phyloP scores from a whole-genome alignment of 148 eudicot species.

The Arbutus unedo region DNA sequence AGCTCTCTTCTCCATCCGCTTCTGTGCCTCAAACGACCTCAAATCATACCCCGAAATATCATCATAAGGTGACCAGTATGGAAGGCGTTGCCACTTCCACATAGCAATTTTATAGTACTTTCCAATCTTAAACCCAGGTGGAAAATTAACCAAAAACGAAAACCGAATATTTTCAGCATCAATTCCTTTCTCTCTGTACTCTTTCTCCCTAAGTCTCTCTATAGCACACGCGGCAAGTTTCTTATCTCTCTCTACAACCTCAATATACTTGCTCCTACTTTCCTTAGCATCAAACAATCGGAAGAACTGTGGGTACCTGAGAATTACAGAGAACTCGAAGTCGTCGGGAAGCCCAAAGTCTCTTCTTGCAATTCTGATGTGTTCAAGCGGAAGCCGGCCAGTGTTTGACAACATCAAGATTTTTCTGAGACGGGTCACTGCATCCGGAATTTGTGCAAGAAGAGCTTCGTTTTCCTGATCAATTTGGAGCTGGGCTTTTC shows the following conservation, averaged over 20 bases:
- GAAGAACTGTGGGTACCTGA: conserved; percentile 71
- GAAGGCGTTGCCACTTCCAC: conserved; percentile 98
- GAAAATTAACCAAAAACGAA: conserved; percentile 82
- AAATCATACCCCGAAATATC: conserved; percentile 80
- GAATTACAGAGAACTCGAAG: conserved; percentile 75
- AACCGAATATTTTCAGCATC: conserved; percentile 78
- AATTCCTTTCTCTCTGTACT: conserved; percentile 75
- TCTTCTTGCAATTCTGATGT: conserved; percentile 66
- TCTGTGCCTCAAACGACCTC: conserved; percentile 91
- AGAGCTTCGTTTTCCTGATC: conserved; percentile 69
- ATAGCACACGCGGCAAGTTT: conserved; percentile 62
- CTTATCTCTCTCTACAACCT: conserved; percentile 63
- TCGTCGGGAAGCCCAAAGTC: conserved; percentile 95
- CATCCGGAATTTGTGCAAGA: conserved; percentile 56
- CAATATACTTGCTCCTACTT: conserved; percentile 65
- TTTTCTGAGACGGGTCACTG: conserved; percentile 73
- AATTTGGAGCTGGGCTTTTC: conserved; percentile 66
- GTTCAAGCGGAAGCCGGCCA: conserved; percentile 65
- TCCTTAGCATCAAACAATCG: conserved; percentile 77
- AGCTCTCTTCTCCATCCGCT: conserved; percentile 82
- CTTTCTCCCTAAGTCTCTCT: conserved; percentile 74
- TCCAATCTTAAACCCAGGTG: conserved; percentile 84
- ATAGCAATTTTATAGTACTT: conserved; percentile 88
- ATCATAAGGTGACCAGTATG: conserved; percentile 97
- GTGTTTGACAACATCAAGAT: conserved; percentile 75